phyloP scores from a whole-genome alignment of 768 basidiomycete species.

The Leccinum fibrillosum region DNA sequence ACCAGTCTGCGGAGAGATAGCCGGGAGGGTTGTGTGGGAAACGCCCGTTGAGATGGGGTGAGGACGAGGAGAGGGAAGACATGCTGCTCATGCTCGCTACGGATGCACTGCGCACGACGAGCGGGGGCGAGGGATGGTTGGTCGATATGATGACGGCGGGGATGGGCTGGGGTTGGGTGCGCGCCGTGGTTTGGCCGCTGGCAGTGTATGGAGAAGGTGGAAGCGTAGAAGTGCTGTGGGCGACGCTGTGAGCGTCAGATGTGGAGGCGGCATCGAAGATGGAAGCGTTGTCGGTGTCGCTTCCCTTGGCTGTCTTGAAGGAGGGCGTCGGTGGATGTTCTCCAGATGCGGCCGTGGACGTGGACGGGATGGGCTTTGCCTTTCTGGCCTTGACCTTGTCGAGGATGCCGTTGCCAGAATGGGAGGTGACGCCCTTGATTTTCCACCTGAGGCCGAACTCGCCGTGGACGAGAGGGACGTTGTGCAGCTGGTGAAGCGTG shows the following conservation, averaged over 20 bases:
- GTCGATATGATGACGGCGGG: conserved; percentile 29
- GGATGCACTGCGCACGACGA: conserved; percentile 18
- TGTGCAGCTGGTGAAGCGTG: conserved; percentile 62
- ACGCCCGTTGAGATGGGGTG: conserved; percentile 1
- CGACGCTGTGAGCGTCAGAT: conserved; percentile 27
- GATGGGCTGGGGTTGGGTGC: conserved; percentile 9
- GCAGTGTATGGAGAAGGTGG: conserved; percentile 11
- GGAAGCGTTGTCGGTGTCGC: conserved; percentile 25
- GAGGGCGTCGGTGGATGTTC: background rate
- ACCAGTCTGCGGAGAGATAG: conserved; percentile 30
- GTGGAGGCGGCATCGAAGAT: conserved; percentile 22
- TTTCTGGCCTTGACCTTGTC: conserved; percentile 35
- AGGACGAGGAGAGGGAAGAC: conserved; percentile 19
- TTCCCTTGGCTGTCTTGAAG: conserved; percentile 9
- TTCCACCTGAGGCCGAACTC: background rate
- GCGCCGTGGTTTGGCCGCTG: conserved; percentile 10
- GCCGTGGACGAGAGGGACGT: conserved; percentile 34
- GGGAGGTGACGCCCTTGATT: conserved; percentile 37
- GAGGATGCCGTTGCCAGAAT: conserved; percentile 40
- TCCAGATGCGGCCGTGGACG: background rate
- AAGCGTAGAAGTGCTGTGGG: conserved; percentile 26
- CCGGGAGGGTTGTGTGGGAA: conserved; percentile 5
- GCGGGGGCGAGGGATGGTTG: conserved; percentile 13
- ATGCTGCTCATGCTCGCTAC: conserved; percentile 18
- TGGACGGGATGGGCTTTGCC: conserved; percentile 12